Evolutionary conservation across 2,329 filamentous ascomycete species (phyloP), one percentile per base, ranked within the genome.

Genomic region (Aspergillus ruber): DNA sequence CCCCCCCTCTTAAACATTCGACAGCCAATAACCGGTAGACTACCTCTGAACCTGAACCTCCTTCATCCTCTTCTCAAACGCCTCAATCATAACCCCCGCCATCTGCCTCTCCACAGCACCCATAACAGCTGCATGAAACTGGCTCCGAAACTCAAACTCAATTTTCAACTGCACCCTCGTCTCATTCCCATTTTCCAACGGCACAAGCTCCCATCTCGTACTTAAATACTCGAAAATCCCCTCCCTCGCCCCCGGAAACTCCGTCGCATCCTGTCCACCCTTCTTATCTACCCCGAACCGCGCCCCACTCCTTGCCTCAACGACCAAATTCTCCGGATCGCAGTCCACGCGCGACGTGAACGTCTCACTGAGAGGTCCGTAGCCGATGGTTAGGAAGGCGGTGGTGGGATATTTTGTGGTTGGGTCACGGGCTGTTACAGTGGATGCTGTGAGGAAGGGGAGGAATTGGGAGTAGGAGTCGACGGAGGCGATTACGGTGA

Each of bases 31-130:
- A 4, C 4, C 9, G 10, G 25, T 27, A 27, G 17, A 21, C 36
- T 39, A 39, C 18, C 36, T 8, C 10, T 39, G 36, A 20, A 20
- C 64, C 10, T 39, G 36, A 20, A 20, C 64, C 59, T 79, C 73
- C 62, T 74, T 74, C 5, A 93, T 90, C 61, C 87, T 78, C 68
- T 81, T 80, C 73, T 96, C 90, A 73, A 98, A 98, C 1, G 93
- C 91, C 66, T 88, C 84, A 55, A 97, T 86, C 90, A 98, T 95
- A 54, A 86, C 77, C 3, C 82, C 83, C 1, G 89, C 91, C 53
- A 96, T 83, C 70, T 88, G 89, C 27, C 88, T 85, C 55, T 89
- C 88, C 20, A 93, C 84, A 29, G 87, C 85, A 33, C 83, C 79
- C 65, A 90, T 93, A 63, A 96, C 75, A 17, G 86, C 82, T 38